Base-by-base conservation (phyloP, 108 stramenopile species). In the Nitzschia putrida region DNA sequence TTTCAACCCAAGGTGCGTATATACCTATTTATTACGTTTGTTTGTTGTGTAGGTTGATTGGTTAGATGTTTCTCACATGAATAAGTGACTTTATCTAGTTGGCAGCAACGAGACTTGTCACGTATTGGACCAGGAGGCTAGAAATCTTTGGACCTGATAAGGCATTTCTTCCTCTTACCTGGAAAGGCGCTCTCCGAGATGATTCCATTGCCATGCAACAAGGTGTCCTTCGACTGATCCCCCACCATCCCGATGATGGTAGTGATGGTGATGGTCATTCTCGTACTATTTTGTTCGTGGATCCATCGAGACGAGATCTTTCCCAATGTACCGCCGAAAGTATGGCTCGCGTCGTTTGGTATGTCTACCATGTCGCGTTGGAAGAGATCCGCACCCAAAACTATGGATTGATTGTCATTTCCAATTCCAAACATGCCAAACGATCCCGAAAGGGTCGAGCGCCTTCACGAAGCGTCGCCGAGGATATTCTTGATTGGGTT, bases 41-140 rank as follows among this genome's bases (percentile, higher is more conserved):
- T n/a, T n/a, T n/a, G n/a, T n/a, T n/a, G n/a, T n/a, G n/a, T n/a
- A n/a, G n/a, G n/a, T n/a, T n/a, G n/a, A n/a, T n/a, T n/a, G n/a
- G n/a, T n/a, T n/a, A n/a, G n/a, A n/a, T n/a, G n/a, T n/a, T n/a
- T n/a, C n/a, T n/a, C n/a, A n/a, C n/a, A n/a, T n/a, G n/a, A n/a
- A n/a, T n/a, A n/a, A n/a, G n/a, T n/a, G n/a, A n/a, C n/a, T n/a
- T n/a, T n/a, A n/a, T n/a, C n/a, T n/a, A n/a, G n/a, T n/a, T n/a
- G n/a, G 80, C 85, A 20, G 83, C 83, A 16, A 44, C 55, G 14
- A 66, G 80, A 14, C 66, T 80, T 26, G 53, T 37, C 56, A 66
- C 74, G 0, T 87, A 87, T 58, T 83, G 83, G 85, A 72, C 79
- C 21, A 78, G 80, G 58, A 75, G 83, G 0, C 57, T 84, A 18